These are phyloP conservation scores for Carex myosuroides DNA, from an alignment of 176 grass and related monocot species.

Conservation along the genomic window DNA sequence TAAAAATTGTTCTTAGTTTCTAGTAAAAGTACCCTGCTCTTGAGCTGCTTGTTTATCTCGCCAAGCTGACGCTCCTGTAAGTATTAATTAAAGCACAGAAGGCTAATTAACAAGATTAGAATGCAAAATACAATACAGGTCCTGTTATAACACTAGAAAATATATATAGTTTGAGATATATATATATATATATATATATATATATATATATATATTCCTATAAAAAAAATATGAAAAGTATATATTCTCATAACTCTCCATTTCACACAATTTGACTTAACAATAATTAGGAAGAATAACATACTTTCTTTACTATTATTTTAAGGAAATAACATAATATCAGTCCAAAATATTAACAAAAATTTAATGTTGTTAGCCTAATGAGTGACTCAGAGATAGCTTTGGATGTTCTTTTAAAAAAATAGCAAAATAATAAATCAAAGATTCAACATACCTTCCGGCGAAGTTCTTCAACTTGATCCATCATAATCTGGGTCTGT, in stretches of 20 bases:
- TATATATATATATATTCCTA: background rate
- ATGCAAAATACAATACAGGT: background rate
- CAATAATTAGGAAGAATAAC: background rate
- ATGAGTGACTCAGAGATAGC: too few species aligned
- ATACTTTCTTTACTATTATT: background rate
- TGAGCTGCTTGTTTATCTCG: slow-evolving; percentile 93
- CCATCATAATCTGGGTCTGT: slow-evolving; percentile 91
- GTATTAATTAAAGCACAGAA: background rate
- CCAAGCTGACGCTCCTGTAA: slow-evolving; percentile 76
- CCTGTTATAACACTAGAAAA: background rate
- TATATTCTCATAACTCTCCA: background rate
- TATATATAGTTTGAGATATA: slow-evolving; percentile 8
- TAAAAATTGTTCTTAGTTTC: background rate
- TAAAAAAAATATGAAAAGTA: background rate
- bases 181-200: too few species aligned
- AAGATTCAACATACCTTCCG: slow-evolving; percentile 39
- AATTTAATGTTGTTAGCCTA: background rate
- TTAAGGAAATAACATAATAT: background rate
- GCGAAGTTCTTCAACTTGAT: slow-evolving; percentile 91
- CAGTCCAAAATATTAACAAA: background rate
- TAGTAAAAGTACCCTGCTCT: slow-evolving; percentile 40
- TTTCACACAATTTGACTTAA: too few species aligned
- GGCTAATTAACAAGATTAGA: background rate
- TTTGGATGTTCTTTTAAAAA: background rate
- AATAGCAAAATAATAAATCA: background rate